Evolutionary conservation across 2,329 filamentous ascomycete genomes (phyloP).

Genomic region (Thelonectria blattea): DNA sequence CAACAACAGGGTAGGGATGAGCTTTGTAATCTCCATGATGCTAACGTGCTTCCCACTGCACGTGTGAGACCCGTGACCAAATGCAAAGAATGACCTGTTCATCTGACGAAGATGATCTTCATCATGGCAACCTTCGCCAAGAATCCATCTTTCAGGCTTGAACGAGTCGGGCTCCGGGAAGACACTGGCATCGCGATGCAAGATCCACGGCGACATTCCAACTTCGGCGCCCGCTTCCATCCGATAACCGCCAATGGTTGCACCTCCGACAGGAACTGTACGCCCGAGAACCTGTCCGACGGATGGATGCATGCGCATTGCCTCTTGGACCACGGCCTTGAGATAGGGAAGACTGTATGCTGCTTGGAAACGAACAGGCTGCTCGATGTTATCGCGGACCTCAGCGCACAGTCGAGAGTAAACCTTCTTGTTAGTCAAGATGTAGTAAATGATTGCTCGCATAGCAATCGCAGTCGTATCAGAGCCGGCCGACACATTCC

Average conservation of each 20-base stretch:
- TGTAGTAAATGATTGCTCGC: background rate
- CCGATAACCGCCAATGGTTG: background rate
- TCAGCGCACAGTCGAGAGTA: background rate
- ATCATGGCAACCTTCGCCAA: constrained; percentile 2
- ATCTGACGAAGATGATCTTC: constrained; percentile 10
- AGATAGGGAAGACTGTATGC: constrained; percentile 5
- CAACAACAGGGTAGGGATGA: constrained; percentile 4
- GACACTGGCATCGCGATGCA: constrained; percentile 5
- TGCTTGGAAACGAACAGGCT: constrained; percentile 1
- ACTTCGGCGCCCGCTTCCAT: constrained; percentile 5
- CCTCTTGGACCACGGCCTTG: constrained; percentile 12
- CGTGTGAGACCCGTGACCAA: constrained; percentile 4
- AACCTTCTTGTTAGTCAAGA: background rate
- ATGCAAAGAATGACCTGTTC: constrained; percentile 11
- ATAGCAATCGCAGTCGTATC: constrained; percentile 13
- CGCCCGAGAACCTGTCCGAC: constrained; percentile 11
- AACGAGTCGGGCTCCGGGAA: constrained; percentile 11
- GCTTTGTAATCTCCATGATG: constrained; percentile 11
- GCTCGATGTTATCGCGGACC: background rate
- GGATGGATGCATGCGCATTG: constrained; percentile 14
- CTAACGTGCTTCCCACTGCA: constrained; percentile 16
- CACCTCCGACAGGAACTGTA: constrained; percentile 1
- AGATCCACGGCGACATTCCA: constrained; percentile 11
- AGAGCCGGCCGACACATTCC: constrained; percentile 6
- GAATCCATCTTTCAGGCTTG: constrained; percentile 16